phyloP scores from a whole-genome alignment of 352 stramenopile species.

The Plasmopara halstedii region DNA sequence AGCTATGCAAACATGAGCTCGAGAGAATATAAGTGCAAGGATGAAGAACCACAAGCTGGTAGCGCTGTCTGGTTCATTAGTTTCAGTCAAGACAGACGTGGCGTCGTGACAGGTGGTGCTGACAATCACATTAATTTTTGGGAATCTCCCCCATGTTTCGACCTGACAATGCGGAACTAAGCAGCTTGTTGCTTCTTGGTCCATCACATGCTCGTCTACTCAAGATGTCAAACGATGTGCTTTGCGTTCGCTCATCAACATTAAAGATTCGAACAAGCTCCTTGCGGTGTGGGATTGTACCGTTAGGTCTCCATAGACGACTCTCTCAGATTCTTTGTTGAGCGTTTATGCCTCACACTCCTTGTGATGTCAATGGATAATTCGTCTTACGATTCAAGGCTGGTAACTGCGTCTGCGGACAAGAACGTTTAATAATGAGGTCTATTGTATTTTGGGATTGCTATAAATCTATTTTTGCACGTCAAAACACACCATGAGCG shows the following conservation, averaged over 20 bases:
- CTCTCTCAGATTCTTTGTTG: constrained; percentile 99
- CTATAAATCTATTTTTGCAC: constrained; percentile 97
- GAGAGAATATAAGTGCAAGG: constrained; percentile 89
- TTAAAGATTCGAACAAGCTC: constrained; percentile 82
- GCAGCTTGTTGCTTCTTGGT: constrained; percentile 72
- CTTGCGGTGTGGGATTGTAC: constrained; percentile 94
- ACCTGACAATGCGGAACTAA: constrained; percentile 25
- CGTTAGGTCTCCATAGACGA: constrained; percentile 99
- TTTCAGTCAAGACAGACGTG: constrained; percentile 86
- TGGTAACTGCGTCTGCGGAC: constrained; percentile 96
- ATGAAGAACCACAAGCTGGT: constrained; percentile 86
- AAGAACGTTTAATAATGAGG: constrained; percentile 99
- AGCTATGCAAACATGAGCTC: constrained; percentile 92
- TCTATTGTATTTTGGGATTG: constrained; percentile 99
- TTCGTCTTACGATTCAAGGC: constrained; percentile 94
- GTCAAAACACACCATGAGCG: constrained; percentile 97
- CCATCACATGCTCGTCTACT: constrained; percentile 94
- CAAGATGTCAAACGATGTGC: constrained; percentile 98
- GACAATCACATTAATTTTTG: constrained; percentile 99
- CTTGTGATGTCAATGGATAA: constrained; percentile 98
- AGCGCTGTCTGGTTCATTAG: constrained; percentile 97
- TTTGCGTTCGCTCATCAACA: constrained; percentile 95
- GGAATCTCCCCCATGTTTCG: constrained; percentile 92
- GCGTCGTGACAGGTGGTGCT: constrained; percentile 92
- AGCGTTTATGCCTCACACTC: constrained; percentile 98